Conservation (phyloP, 1,284 basidiomycete species). For the Leucoagaricus sp. region DNA sequence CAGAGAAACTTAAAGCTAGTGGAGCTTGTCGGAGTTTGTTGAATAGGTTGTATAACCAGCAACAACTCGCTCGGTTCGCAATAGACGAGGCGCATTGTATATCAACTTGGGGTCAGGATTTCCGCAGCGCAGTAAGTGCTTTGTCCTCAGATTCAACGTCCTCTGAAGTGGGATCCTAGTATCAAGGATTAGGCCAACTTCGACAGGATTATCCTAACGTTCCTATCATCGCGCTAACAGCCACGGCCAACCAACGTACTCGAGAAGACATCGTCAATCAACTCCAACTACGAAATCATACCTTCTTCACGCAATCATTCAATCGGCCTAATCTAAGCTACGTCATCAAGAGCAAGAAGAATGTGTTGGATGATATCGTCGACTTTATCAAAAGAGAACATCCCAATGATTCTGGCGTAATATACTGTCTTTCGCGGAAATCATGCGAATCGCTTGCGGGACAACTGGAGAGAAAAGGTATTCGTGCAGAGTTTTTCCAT, state of each 20-base stretch:
- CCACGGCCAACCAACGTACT: slow-evolving; percentile 84
- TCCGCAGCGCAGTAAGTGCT: slow-evolving; percentile 69
- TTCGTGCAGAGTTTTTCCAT: slow-evolving; percentile 86
- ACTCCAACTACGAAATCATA: slow-evolving; percentile 65
- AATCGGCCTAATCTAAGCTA: slow-evolving; percentile 92
- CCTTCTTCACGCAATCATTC: slow-evolving; percentile 81
- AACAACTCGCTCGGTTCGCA: slow-evolving; percentile 84
- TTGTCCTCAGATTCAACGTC: slow-evolving; percentile 1
- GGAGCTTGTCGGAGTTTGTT: slow-evolving; percentile 60
- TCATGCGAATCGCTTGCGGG: slow-evolving; percentile 83
- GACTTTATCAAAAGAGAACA: slow-evolving; percentile 69
- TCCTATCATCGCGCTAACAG: slow-evolving; percentile 96
- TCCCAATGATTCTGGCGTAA: slow-evolving; percentile 73
- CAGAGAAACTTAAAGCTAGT: slow-evolving; percentile 82
- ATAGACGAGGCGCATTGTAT: slow-evolving; percentile 98
- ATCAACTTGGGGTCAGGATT: slow-evolving; percentile 83
- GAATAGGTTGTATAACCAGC: slow-evolving; percentile 51
- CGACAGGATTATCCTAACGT: slow-evolving; percentile 75
- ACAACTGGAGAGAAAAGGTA: slow-evolving; percentile 40
- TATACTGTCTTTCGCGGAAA: slow-evolving; percentile 79
- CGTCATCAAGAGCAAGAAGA: slow-evolving; percentile 65
- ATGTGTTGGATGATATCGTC: slow-evolving; percentile 68
- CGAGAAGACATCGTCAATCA: slow-evolving; percentile 78
- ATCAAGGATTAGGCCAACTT: slow-evolving; percentile 67
- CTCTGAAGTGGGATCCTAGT: slow-evolving; percentile 42